Conservation (phyloP, 192 early-diverging fungal species). For the Piromyces sp. region DNA sequence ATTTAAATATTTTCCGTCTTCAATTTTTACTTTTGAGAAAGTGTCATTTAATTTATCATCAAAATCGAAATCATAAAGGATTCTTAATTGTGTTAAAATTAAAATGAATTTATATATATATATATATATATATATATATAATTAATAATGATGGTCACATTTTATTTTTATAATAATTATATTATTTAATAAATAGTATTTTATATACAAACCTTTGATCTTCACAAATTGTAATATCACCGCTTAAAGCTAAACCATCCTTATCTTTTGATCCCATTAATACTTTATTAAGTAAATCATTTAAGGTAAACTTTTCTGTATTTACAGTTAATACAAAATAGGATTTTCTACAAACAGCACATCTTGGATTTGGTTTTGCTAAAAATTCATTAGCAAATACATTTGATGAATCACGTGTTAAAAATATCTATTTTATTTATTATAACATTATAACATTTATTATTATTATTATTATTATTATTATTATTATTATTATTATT, state of each 20-base stretch:
- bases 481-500: too few relatives aligned
- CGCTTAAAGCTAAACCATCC: constrained; percentile 37
- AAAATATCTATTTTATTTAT: constrained; percentile 21
- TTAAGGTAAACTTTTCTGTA: constrained; percentile 35
- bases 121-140: too few relatives aligned
- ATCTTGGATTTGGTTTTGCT: constrained; percentile 49
- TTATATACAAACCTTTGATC: constrained; percentile 26
- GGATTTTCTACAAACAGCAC: constrained; percentile 53
- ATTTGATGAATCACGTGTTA: constrained; percentile 35
- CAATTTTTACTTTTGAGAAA: neutral
- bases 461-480: too few relatives aligned
- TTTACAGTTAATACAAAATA: constrained; percentile 45
- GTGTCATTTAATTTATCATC: neutral
- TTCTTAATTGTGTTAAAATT: too few relatives aligned
- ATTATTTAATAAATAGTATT: too few relatives aligned
- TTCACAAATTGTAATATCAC: constrained; percentile 54
- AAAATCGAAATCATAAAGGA: neutral
- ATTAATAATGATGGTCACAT: too few relatives aligned
- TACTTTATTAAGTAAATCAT: constrained; percentile 40
- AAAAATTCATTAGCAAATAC: constrained; percentile 45
- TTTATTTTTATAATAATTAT: too few relatives aligned
- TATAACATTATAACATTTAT: too few relatives aligned
- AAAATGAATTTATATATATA: too few relatives aligned
- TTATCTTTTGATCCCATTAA: constrained; percentile 4
- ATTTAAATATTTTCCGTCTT: neutral